Conservation (phyloP, 2,329 filamentous ascomycete genomes). For the Fusarium abutilonis region DNA sequence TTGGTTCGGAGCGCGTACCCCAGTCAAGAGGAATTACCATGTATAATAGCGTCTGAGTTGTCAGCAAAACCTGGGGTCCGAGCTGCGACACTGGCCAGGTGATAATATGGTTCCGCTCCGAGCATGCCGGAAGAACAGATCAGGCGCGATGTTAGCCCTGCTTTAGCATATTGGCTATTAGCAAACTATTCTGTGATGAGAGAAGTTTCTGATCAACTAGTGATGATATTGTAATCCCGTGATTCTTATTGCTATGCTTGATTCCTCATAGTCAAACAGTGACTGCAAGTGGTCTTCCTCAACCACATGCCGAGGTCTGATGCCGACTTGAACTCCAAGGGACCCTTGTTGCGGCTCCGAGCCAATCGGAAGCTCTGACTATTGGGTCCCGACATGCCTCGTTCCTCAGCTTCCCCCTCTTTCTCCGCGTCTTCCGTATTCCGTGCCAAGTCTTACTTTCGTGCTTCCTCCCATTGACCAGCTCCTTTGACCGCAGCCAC, state of each 20-base stretch:
- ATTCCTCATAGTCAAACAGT: background rate
- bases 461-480: constrained; percentile 43
- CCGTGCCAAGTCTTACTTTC: constrained; percentile 31
- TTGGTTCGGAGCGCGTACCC: constrained; percentile 20
- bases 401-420: background rate
- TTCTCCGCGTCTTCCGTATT: constrained; percentile 12
- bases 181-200: background rate
- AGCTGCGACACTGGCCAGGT: background rate
- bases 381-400: background rate
- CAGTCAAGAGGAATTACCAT: background rate
- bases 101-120: background rate
- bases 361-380: constrained; percentile 16
- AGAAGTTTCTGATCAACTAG: background rate
- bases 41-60: background rate
- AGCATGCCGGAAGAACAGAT: background rate
- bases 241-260: background rate
- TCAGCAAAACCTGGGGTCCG: constrained; percentile 2
- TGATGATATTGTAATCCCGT: background rate
- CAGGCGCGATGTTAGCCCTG: background rate
- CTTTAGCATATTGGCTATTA: background rate
- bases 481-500: constrained; percentile 30
- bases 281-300: background rate
- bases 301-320: background rate
- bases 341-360: background rate
- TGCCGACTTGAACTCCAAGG: background rate